Evolutionary conservation across 2,329 filamentous ascomycete species (phyloP).

Genomic region (Pestalotiopsis sp.): DNA sequence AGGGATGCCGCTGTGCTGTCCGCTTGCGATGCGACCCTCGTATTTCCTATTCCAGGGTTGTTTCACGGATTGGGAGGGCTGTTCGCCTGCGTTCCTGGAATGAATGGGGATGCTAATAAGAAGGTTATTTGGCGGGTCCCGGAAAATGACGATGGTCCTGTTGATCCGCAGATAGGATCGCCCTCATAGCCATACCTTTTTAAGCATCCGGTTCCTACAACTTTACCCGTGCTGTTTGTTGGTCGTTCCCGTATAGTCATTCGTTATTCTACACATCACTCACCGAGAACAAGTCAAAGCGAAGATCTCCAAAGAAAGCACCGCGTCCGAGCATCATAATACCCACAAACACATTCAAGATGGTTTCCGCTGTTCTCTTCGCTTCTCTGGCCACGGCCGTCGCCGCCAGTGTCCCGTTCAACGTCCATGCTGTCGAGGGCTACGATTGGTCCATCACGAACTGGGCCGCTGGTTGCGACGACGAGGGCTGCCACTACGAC

Average conservation of each 20-base stretch:
- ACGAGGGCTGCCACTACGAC: conserved; percentile 28
- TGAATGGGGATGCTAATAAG: conserved; percentile 8
- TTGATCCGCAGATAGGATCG: neutral
- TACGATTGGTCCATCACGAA: conserved; percentile 31
- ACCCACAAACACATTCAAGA: conserved; percentile 18
- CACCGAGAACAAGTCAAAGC: neutral
- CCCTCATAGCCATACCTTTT: neutral
- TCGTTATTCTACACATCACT: neutral
- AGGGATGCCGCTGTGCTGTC: conserved; percentile 4
- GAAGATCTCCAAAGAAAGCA: neutral
- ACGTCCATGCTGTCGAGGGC: conserved; percentile 20
- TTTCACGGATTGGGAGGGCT: neutral
- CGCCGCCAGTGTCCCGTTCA: conserved; percentile 23
- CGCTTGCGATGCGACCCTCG: conserved; percentile 11
- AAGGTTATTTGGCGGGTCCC: conserved; percentile 8
- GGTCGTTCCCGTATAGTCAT: too few relatives aligned
- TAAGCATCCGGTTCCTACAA: neutral
- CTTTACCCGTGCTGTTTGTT: neutral
- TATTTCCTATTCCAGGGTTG: conserved; percentile 12
- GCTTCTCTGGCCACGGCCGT: conserved; percentile 22
- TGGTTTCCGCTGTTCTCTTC: conserved; percentile 28
- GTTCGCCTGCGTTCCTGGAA: conserved; percentile 1
- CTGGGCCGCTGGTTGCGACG: conserved; percentile 27
- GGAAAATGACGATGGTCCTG: neutral
- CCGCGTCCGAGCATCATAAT: neutral